A percentile compares a stretch with the other conserved stretches of the same genome.
phyloP scores from a whole-genome alignment of 1,284 basidiomycete species.

The Cryptococcus sp. region DNA sequence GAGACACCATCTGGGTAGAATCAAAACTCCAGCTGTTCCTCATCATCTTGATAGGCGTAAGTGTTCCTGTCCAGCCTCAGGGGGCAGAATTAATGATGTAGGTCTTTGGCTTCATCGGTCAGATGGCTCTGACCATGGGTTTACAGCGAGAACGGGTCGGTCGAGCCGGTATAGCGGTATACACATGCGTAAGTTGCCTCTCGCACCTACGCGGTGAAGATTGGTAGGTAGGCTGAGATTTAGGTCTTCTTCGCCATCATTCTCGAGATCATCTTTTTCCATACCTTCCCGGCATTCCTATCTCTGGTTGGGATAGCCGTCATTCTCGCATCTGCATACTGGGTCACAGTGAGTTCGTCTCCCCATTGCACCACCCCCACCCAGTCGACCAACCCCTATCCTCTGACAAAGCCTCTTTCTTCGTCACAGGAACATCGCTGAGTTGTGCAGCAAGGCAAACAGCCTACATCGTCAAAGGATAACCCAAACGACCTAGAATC shows the following conservation, averaged over 20 bases:
- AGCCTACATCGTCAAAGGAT: not conserved
- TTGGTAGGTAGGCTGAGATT: not conserved
- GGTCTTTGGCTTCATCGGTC: constrained; percentile 58
- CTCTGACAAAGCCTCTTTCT: too few relatives aligned
- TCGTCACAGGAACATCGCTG: too few relatives aligned
- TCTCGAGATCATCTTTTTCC: constrained; percentile 44
- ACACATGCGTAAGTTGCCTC: constrained; percentile 41
- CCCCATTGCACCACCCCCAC: not conserved
- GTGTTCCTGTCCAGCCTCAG: constrained; percentile 45
- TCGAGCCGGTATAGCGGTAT: constrained; percentile 44
- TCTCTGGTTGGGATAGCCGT: constrained; percentile 39
- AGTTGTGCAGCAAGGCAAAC: not conserved
- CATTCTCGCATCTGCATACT: constrained; percentile 40
- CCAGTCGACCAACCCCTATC: too few relatives aligned
- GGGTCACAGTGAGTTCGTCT: constrained; percentile 39
- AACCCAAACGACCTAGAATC: not conserved
- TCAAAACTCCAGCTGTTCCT: constrained; percentile 16
- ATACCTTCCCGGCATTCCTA: constrained; percentile 36
- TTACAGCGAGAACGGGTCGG: constrained; percentile 47
- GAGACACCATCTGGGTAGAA: constrained; percentile 9
- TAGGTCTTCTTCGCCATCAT: constrained; percentile 42
- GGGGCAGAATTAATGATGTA: constrained; percentile 6
- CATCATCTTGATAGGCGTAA: constrained; percentile 50
- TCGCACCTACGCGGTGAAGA: too few relatives aligned
- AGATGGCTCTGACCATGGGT: constrained; percentile 49